A percentile compares a stretch with the other conserved stretches of the same genome.
Conservation (phyloP, 2,329 filamentous ascomycete genomes). For the Diatrype stigma region DNA sequence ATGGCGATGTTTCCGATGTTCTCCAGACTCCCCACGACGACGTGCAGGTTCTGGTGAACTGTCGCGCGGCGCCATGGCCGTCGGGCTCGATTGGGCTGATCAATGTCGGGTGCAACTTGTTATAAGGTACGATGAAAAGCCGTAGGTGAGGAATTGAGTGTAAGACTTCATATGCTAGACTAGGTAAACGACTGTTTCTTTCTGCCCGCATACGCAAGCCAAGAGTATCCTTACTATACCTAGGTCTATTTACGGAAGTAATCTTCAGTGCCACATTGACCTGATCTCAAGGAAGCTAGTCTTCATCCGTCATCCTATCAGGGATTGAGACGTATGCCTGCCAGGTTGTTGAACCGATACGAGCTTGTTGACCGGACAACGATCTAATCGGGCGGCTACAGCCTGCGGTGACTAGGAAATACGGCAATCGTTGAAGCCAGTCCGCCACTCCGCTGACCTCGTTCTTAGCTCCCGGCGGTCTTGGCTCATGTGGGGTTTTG, state of each 20-base stretch:
- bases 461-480: not conserved
- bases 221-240: no score
- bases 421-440: not conserved
- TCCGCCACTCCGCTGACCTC: no score
- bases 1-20: conserved; percentile 30
- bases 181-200: no score
- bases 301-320: not conserved
- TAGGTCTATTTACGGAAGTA: conserved; percentile 20
- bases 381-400: conserved; percentile 28
- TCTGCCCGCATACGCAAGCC: not conserved
- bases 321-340: not conserved
- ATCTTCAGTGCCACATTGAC: conserved; percentile 10
- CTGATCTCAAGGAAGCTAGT: not conserved
- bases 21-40: conserved; percentile 23
- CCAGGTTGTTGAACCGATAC: conserved; percentile 1
- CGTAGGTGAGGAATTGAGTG: no score
- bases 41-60: conserved; percentile 17
- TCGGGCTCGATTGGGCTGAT: not conserved
- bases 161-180: not conserved
- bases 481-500: not conserved
- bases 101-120: no score
- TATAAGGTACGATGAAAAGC: no score
- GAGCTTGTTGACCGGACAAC: conserved; percentile 37
- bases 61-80: conserved; percentile 29
- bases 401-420: conserved; percentile 4